A percentile compares a stretch with the other conserved stretches of the same genome.
phyloP scores from a whole-genome alignment of 495 filamentous ascomycete species.

The Aspergillus egyptiacus region DNA sequence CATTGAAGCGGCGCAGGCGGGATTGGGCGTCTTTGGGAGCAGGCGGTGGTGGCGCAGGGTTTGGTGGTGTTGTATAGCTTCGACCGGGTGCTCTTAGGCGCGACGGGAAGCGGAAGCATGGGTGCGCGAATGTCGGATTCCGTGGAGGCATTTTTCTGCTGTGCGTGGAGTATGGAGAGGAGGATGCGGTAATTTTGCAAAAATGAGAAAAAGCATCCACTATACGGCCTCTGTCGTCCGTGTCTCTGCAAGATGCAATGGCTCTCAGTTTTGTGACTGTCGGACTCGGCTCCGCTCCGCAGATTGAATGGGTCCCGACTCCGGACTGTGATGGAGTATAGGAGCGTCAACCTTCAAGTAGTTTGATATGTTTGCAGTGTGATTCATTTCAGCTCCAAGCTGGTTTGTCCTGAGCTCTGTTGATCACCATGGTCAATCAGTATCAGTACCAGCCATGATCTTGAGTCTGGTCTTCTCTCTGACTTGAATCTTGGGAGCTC shows the following conservation, averaged over 20 bases:
- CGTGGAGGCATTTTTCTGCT: slow-evolving; percentile 1
- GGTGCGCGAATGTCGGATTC: slow-evolving; percentile 16
- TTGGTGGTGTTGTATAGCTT: slow-evolving; percentile 21
- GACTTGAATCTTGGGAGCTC: no score
- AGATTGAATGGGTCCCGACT: no score
- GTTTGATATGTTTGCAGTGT: slow-evolving; percentile 20
- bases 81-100: slow-evolving; percentile 13
- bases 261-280: no score
- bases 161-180: not conserved
- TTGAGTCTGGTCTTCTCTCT: no score
- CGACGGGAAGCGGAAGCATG: slow-evolving; percentile 15
- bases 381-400: not conserved
- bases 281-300: no score
- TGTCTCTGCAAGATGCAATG: no score
- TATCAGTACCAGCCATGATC: no score
- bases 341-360: no score
- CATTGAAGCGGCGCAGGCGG: slow-evolving; percentile 53
- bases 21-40: slow-evolving; percentile 31
- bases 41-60: slow-evolving; percentile 19
- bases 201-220: no score
- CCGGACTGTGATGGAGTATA: no score
- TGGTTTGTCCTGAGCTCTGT: not conserved
- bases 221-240: no score
- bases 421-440: no score
- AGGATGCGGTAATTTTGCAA: not conserved